These are phyloP conservation scores for Blepharisma japonicum DNA, from an alignment of 73 alveolate species.

Conservation along the genomic window DNA sequence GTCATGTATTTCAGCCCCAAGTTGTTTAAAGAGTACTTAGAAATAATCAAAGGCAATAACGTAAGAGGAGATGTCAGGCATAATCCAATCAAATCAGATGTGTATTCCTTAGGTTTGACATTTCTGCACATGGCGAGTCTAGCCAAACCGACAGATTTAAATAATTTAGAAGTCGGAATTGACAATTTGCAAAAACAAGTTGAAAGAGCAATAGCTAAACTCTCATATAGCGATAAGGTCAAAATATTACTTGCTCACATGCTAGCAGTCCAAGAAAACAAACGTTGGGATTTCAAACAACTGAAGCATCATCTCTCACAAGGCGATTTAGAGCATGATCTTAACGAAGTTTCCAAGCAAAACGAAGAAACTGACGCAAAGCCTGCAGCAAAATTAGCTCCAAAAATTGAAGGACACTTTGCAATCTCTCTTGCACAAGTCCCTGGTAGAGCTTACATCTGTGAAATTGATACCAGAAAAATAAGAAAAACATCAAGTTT, in stretches of 20 bases:
- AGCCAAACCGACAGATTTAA: not conserved
- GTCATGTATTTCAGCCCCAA: not conserved
- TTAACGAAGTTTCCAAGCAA: not conserved
- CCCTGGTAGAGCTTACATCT: conserved; percentile 7
- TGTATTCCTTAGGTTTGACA: not conserved
- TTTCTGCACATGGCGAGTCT: not conserved
- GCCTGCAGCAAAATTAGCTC: not conserved
- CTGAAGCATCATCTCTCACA: not conserved
- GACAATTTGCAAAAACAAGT: not conserved
- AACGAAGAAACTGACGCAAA: not conserved
- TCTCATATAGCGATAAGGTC: not conserved
- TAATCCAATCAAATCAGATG: not conserved
- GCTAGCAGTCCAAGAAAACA: conserved; percentile 3
- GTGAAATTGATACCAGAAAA: not conserved
- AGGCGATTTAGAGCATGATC: not conserved
- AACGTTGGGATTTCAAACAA: not conserved
- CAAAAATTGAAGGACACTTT: not conserved
- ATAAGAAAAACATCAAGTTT: not conserved
- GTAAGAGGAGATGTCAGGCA: not conserved
- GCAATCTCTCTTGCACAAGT: not conserved
- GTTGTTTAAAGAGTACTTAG: not conserved
- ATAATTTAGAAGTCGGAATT: not conserved
- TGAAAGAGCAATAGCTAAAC: not conserved
- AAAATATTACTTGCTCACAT: not conserved
- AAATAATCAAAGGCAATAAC: not conserved